phyloP scores from a whole-genome alignment of 2,329 filamentous ascomycete species.

The Colletotrichum sp. region DNA sequence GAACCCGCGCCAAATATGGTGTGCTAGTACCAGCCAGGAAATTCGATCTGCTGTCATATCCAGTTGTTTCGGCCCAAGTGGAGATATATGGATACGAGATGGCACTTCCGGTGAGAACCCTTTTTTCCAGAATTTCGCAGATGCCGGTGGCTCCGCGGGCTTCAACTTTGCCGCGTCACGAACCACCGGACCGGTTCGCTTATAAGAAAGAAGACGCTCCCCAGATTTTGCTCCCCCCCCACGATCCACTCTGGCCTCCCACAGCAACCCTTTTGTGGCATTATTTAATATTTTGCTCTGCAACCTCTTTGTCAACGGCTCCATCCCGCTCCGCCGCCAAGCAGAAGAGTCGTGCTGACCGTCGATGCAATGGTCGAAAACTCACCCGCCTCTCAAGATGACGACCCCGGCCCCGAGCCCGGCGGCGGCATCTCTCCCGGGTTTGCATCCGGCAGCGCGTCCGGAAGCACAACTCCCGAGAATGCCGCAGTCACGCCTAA shows the following conservation, averaged over 20 bases:
- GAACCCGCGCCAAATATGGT: neutral
- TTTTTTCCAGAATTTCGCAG: neutral
- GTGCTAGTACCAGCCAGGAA: conserved; percentile 7
- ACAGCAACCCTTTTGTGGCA: neutral
- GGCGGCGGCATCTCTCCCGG: neutral
- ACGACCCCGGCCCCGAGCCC: conserved; percentile 19
- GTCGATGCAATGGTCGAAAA: conserved; percentile 21
- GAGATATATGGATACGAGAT: conserved; percentile 15
- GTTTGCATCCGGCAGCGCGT: neutral
- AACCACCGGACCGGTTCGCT: conserved; percentile 17
- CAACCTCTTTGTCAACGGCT: neutral
- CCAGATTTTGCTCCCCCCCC: conserved; percentile 11
- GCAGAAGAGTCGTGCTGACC: neutral
- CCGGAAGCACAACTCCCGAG: neutral
- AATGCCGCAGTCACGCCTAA: neutral
- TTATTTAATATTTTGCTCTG: neutral
- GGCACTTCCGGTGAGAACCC: neutral
- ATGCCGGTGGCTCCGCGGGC: conserved; percentile 2
- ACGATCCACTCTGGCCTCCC: conserved; percentile 13
- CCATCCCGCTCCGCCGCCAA: neutral
- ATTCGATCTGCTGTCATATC: conserved; percentile 14
- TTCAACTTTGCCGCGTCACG: neutral
- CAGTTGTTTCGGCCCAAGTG: conserved; percentile 19
- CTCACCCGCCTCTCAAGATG: conserved; percentile 17
- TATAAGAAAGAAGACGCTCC: conserved; percentile 11